Percentiles rank a stretch among this genome's conserved stretches.
Evolutionary conservation across 768 basidiomycete genomes (phyloP).

Genomic region (Fomitopsis serialis): DNA sequence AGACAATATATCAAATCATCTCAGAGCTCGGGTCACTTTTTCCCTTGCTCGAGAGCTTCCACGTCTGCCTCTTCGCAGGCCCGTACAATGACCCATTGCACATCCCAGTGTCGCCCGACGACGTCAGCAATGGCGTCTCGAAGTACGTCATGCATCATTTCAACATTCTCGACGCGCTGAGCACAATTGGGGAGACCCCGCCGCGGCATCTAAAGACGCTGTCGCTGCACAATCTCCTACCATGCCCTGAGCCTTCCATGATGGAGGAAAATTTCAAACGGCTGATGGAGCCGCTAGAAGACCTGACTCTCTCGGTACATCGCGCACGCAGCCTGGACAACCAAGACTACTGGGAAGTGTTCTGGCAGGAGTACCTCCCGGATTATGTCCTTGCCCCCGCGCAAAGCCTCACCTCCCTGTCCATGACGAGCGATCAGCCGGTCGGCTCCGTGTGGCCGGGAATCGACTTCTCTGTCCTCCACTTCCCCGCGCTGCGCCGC

Average conservation of each 20-base stretch:
- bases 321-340: neutral
- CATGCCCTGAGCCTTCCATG: neutral
- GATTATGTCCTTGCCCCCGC: constrained; percentile 11
- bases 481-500: constrained; percentile 10
- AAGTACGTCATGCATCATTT: neutral
- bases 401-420: constrained; percentile 10
- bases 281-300: neutral
- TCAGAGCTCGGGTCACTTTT: neutral
- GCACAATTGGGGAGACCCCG: neutral
- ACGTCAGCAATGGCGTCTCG: neutral
- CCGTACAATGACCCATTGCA: neutral
- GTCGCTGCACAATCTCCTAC: neutral
- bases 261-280: neutral
- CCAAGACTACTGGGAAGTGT: constrained; percentile 1
- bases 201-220: neutral
- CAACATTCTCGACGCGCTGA: neutral
- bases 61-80: neutral
- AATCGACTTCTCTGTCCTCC: constrained; percentile 13
- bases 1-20: neutral
- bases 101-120: neutral
- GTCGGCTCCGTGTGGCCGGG: constrained; percentile 7
- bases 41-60: neutral
- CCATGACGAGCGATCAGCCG: constrained; percentile 15
- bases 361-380: constrained; percentile 14
- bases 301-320: neutral